A percentile compares a stretch with the other conserved stretches of the same genome.
These are phyloP conservation scores for Pholiota adiposa DNA, from an alignment of 1,284 basidiomycete species.

Conservation along the genomic window DNA sequence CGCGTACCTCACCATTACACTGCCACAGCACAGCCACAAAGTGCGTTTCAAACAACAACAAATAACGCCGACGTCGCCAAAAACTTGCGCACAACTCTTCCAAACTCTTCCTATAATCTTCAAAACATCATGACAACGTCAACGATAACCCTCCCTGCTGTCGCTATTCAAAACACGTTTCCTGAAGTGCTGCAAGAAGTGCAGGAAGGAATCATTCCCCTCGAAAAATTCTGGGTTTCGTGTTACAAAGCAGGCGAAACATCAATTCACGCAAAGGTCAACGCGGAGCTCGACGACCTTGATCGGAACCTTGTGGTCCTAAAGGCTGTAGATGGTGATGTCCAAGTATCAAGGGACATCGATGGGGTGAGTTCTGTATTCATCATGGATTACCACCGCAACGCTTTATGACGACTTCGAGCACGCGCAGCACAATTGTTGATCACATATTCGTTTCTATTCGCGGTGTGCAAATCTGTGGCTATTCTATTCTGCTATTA, in stretches of 20 bases:
- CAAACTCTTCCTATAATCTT: too few species aligned
- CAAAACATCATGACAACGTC: constrained; percentile 12
- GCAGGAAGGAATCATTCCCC: constrained; percentile 52
- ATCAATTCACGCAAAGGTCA: constrained; percentile 65
- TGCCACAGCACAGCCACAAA: too few species aligned
- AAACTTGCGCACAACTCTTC: too few species aligned
- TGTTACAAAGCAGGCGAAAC: constrained; percentile 59
- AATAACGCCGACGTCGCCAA: too few species aligned
- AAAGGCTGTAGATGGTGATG: constrained; percentile 40
- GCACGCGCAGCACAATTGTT: neutral
- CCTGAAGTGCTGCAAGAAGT: constrained; percentile 63
- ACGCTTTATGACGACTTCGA: neutral
- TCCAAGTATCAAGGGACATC: constrained; percentile 36
- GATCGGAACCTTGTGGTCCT: constrained; percentile 53
- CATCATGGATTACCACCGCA: neutral
- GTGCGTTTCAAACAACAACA: too few species aligned
- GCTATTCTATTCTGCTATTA: neutral
- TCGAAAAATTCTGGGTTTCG: constrained; percentile 74
- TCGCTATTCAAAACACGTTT: constrained; percentile 69
- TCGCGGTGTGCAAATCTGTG: neutral
- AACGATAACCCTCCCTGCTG: constrained; percentile 47
- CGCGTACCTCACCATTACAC: too few species aligned
- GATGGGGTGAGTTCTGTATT: constrained; percentile 30
- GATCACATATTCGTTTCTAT: neutral
- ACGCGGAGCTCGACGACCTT: constrained; percentile 52